Evolutionary conservation across 1,284 basidiomycete species (phyloP).

Genomic region (Thelephora terrestris): DNA sequence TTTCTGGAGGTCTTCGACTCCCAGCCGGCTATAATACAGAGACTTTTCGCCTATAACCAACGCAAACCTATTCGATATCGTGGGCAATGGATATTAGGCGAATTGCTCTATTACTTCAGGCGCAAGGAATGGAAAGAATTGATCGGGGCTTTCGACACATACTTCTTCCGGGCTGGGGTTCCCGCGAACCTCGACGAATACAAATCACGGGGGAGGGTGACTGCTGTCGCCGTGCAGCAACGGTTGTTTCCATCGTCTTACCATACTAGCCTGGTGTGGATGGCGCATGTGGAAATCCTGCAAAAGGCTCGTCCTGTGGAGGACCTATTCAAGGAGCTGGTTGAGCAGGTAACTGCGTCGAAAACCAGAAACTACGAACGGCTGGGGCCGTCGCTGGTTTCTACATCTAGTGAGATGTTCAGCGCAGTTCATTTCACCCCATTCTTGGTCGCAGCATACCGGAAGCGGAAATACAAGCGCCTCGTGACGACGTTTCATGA

Average conservation of each 20-base stretch:
- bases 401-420: constrained; percentile 7
- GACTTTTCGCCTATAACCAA: constrained; percentile 15
- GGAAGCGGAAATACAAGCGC: neutral
- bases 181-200: constrained; percentile 13
- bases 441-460: constrained; percentile 17
- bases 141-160: constrained; percentile 20
- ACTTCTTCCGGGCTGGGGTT: constrained; percentile 26
- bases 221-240: constrained; percentile 4
- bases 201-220: constrained; percentile 1
- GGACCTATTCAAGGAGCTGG: constrained; percentile 21
- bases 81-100: constrained; percentile 25
- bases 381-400: neutral
- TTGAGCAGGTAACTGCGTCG: constrained; percentile 10
- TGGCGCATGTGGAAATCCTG: constrained; percentile 15
- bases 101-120: constrained; percentile 26
- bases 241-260: constrained; percentile 24
- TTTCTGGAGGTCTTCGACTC: constrained; percentile 13
- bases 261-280: constrained; percentile 32
- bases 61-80: neutral
- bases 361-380: neutral
- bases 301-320: constrained; percentile 6
- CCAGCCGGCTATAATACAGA: constrained; percentile 3
- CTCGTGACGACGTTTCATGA: constrained; percentile 22
- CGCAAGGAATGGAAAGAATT: constrained; percentile 13
- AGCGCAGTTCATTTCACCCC: constrained; percentile 17